A percentile compares a stretch with the other conserved stretches of the same genome.
Evolutionary conservation across 169 alveolate genomes (phyloP).

Genomic region (Plasmodium vivax): DNA sequence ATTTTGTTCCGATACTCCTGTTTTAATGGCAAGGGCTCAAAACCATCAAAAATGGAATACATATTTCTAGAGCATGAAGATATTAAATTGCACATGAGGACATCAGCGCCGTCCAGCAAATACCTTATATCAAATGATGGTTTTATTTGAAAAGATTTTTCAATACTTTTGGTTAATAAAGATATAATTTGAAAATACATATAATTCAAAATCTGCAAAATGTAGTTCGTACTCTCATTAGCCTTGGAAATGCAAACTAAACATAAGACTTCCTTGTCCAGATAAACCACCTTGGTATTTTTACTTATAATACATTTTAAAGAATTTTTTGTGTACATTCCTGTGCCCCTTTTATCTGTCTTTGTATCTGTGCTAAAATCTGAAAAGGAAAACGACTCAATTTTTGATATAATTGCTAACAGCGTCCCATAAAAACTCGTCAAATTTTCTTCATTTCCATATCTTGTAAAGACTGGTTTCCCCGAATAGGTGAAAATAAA

Average conservation of each 20-base stretch:
- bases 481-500: constrained; percentile 88
- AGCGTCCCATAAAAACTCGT: constrained; percentile 77
- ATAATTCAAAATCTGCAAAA: constrained; percentile 78
- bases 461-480: constrained; percentile 88
- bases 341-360: constrained; percentile 24
- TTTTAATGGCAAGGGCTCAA: constrained; percentile 83
- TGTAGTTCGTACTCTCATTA: constrained; percentile 78
- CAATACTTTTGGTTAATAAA: constrained; percentile 85
- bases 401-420: constrained; percentile 87
- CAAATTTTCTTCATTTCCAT: constrained; percentile 84
- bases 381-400: constrained; percentile 77
- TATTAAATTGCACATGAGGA: constrained; percentile 67
- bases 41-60: constrained; percentile 78
- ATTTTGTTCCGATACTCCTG: constrained; percentile 78
- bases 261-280: constrained; percentile 84
- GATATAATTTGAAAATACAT: constrained; percentile 84
- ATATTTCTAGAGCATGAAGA: constrained; percentile 69
- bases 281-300: constrained; percentile 81
- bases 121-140: constrained; percentile 82
- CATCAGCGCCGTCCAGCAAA: constrained; percentile 81
- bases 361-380: constrained; percentile 61
- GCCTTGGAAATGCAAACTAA: constrained; percentile 82
- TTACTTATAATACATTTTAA: constrained; percentile 79
- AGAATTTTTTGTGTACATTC: constrained; percentile 21
- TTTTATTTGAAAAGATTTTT: constrained; percentile 81